Base-by-base conservation (phyloP, 2,329 filamentous ascomycete genomes). In the Verticillium dahliae region DNA sequence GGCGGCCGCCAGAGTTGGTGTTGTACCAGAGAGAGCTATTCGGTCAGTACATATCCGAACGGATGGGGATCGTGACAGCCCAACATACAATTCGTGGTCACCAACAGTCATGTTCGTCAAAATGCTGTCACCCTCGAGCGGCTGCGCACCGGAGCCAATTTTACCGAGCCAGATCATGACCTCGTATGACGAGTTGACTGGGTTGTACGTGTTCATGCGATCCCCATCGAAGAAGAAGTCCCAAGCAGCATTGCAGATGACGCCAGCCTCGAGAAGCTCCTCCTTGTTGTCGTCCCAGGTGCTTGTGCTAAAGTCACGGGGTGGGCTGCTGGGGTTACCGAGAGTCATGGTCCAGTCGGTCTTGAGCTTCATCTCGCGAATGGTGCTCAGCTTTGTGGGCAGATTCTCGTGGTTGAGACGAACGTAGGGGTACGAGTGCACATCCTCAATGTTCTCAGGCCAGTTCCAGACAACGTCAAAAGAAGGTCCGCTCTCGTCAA, bases 371-470 rank as follows among this genome's bases (percentile, higher is more conserved):
- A 73, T 62, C 58, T 68, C 62, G 57, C 68, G 68, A 60, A 73
- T 70, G 64, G 67, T 70, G 54, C 67, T 67, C 61, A 73, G 60
- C 63, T 66, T 57, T 22, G 65, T 65, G 13, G 71, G 71, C 14
- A 73, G 66, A 37, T 65, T 61, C 6, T 63, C 63, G 55, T 68
- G 65, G 34, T 66, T 66, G 57, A 73, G 66, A 55, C 71, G 71
- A 45, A 73, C 71, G 65, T 73, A 71, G 60, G 72, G 71, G 63
- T 69, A 73, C 4, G 72, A 73, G 59, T 73, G 71, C 31, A 73
- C 72, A 6, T 65, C 64, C 18, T 63, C 63, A 6, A 66, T 64
- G 41, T 69, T 62, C 57, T 63, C 65, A 7, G 66, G 65, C 72
- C 72, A 73, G 57, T 61, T 63, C 72, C 72, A 73, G n/a, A 69